Evolutionary conservation across 2,329 filamentous ascomycete species (phyloP).

Genomic region (Aspergillus fumigatus): DNA sequence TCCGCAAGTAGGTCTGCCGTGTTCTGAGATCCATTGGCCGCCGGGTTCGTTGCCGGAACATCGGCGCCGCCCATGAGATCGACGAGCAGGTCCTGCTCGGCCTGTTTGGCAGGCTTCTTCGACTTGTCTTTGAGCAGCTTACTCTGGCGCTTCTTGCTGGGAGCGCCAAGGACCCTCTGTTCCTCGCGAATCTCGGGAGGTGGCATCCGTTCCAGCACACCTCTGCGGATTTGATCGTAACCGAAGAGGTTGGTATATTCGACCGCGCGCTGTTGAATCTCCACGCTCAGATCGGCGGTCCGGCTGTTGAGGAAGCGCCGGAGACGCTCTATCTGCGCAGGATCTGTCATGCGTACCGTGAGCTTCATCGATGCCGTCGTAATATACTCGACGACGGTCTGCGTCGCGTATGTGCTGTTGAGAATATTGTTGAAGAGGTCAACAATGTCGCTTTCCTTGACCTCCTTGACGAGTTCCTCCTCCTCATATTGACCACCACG

Average conservation of each 20-base stretch:
- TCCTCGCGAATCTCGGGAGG: slow-evolving; percentile 95
- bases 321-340: slow-evolving; percentile 80
- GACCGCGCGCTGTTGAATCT: slow-evolving; percentile 92
- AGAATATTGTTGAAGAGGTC: slow-evolving; percentile 90
- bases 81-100: slow-evolving; percentile 84
- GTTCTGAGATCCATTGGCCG: slow-evolving; percentile 58
- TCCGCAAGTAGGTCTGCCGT: slow-evolving; percentile 87
- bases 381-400: slow-evolving; percentile 92
- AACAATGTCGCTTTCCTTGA: slow-evolving; percentile 84
- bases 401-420: slow-evolving; percentile 89
- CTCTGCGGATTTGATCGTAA: slow-evolving; percentile 78
- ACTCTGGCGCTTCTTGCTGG: slow-evolving; percentile 61
- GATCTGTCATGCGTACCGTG: slow-evolving; percentile 78
- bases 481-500: slow-evolving; percentile 89
- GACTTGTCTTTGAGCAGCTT: slow-evolving; percentile 66
- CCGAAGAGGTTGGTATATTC: slow-evolving; percentile 95
- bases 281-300: slow-evolving; percentile 84
- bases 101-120: slow-evolving; percentile 71
- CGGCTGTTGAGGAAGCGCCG: slow-evolving; percentile 71
- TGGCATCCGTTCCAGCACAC: slow-evolving; percentile 96
- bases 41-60: slow-evolving; percentile 55
- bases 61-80: slow-evolving; percentile 86
- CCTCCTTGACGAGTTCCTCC: slow-evolving; percentile 76
- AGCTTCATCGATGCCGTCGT: slow-evolving; percentile 93
- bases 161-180: slow-evolving; percentile 81